A percentile compares a stretch with the other conserved stretches of the same genome.
phyloP scores from a whole-genome alignment of 768 basidiomycete genomes.

The Grammothele lineata region DNA sequence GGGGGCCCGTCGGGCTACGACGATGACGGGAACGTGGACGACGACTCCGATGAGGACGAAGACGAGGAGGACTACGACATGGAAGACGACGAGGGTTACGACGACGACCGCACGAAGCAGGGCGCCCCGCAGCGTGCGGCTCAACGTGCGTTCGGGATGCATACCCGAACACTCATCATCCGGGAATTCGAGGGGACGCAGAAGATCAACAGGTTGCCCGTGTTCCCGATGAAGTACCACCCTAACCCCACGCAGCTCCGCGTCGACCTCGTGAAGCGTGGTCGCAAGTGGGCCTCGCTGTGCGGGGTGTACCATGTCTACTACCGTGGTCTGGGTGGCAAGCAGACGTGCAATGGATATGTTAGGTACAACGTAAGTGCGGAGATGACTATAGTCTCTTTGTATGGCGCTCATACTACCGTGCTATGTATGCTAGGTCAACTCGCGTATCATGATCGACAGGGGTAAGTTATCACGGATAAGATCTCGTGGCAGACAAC shows the following conservation, averaged over 20 bases:
- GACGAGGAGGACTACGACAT: constrained; percentile 23
- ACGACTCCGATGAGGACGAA: neutral
- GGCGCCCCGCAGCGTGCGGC: neutral
- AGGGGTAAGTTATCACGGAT: constrained; percentile 30
- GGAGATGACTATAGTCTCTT: no score
- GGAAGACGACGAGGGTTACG: constrained; percentile 44
- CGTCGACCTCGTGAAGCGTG: constrained; percentile 37
- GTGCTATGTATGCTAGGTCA: constrained; percentile 33
- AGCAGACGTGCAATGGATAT: constrained; percentile 19
- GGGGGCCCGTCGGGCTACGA: neutral
- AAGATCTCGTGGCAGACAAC: neutral
- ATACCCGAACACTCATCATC: neutral
- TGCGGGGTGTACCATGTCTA: constrained; percentile 54
- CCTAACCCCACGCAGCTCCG: constrained; percentile 36
- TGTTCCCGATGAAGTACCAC: constrained; percentile 51
- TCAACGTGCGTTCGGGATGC: neutral
- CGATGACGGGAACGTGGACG: neutral
- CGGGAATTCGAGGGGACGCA: constrained; percentile 43
- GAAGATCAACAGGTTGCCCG: constrained; percentile 46
- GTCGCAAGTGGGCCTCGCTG: constrained; percentile 52
- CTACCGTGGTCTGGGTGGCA: constrained; percentile 29
- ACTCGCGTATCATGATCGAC: constrained; percentile 62
- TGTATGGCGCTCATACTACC: neutral
- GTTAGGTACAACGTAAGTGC: constrained; percentile 46
- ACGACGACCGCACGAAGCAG: constrained; percentile 28